Evolutionary conservation across 2,329 filamentous ascomycete species (phyloP).

Genomic region (Fusarium sulawesiense): DNA sequence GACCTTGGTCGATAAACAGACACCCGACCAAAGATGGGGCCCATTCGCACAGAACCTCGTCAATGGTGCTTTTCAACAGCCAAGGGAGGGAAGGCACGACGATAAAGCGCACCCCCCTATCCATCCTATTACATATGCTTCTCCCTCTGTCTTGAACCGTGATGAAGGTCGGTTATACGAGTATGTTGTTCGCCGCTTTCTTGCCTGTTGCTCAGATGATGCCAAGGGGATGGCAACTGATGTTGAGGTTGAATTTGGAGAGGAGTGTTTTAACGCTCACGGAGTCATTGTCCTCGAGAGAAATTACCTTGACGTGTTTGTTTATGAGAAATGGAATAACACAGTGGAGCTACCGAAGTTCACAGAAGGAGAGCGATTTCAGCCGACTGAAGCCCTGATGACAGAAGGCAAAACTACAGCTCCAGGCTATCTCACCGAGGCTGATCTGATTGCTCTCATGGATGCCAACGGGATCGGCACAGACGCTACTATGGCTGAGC

Average conservation of each 20-base stretch:
- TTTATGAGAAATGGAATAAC: conserved; percentile 96
- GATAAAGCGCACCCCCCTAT: conserved; percentile 98
- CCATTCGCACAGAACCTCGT: conserved; percentile 80
- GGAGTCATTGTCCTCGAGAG: conserved; percentile 86
- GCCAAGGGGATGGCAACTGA: conserved; percentile 88
- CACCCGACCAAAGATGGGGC: conserved; percentile 81
- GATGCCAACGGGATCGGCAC: conserved; percentile 98
- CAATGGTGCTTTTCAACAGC: conserved; percentile 81
- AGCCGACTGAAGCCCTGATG: conserved; percentile 89
- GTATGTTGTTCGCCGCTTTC: conserved; percentile 89
- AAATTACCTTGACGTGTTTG: conserved; percentile 95
- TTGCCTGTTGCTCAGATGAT: conserved; percentile 96
- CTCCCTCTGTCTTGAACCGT: conserved; percentile 69
- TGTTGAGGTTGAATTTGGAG: conserved; percentile 84
- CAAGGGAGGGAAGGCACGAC: conserved; percentile 86
- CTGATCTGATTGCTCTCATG: conserved; percentile 95
- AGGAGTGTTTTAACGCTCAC: conserved; percentile 83
- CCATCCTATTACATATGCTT: conserved; percentile 90
- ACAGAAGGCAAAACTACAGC: conserved; percentile 89
- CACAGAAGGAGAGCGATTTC: conserved; percentile 81
- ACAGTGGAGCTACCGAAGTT: conserved; percentile 85
- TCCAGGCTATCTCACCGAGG: conserved; percentile 90
- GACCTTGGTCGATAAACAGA: conserved; percentile 84
- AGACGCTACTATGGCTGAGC: conserved; percentile 98
- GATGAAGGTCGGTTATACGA: conserved; percentile 87